phyloP scores from a whole-genome alignment of 2,329 filamentous ascomycete species.

The Lizonia empirigonia region DNA sequence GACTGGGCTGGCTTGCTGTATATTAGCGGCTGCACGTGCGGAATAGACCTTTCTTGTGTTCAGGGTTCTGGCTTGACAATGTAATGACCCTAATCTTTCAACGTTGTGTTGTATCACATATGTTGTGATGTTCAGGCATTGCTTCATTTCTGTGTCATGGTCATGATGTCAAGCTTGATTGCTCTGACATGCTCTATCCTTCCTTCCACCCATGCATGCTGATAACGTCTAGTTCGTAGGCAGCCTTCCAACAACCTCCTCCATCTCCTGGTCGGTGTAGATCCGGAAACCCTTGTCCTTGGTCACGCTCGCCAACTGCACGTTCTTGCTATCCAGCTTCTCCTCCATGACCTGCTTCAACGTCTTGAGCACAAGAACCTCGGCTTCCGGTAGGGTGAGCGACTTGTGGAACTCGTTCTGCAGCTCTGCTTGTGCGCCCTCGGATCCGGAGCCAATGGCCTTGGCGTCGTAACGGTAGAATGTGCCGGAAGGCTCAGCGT shows the following conservation, averaged over 20 bases:
- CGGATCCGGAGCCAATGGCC: conserved; percentile 95
- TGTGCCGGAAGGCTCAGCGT: conserved; percentile 95
- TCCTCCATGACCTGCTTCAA: conserved; percentile 99
- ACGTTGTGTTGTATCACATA: too few relatives aligned
- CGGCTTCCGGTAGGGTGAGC: conserved; percentile 87
- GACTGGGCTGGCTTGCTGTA: conserved; percentile 32
- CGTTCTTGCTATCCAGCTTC: conserved; percentile 98
- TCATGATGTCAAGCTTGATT: conserved; percentile 22
- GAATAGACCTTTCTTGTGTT: conserved; percentile 41
- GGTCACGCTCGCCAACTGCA: conserved; percentile 96
- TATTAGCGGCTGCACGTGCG: conserved; percentile 31
- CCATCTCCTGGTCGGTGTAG: conserved; percentile 98
- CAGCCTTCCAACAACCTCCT: conserved; percentile 82
- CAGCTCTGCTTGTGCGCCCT: conserved; percentile 95
- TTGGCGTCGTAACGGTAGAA: conserved; percentile 99
- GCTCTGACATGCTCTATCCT: conserved; percentile 17
- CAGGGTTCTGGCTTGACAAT: not conserved
- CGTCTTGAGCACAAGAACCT: conserved; percentile 95
- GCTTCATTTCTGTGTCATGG: conserved; percentile 33
- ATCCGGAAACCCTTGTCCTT: conserved; percentile 98
- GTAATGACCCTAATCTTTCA: too few relatives aligned
- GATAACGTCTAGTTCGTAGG: conserved; percentile 52
- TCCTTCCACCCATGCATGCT: not conserved
- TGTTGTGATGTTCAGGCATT: conserved; percentile 23
- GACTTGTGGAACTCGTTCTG: conserved; percentile 99